Evolutionary conservation across 1,139 yeast genomes (phyloP), one percentile per base, ranked within the genome.

Genomic region (Taiozyma sp.): DNA sequence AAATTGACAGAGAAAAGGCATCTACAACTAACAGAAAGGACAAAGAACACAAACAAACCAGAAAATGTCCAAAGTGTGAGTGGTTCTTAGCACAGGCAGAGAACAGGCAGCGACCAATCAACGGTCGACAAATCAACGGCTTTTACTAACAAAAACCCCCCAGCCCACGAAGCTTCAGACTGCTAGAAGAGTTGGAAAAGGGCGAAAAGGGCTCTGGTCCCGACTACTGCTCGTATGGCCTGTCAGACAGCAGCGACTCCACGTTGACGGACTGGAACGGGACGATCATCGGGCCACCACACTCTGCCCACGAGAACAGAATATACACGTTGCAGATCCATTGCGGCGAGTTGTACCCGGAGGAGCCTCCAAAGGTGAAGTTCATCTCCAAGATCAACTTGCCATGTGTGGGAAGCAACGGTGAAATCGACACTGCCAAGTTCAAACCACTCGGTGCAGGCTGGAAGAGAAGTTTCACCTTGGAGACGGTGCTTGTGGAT

Each of bases 151-250:
- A 35, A 26, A 8, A 28, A 28, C 4, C 11, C 30, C 30, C 4
- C 56, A 88, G 96, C 45, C 98, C 98, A 58, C 82, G 98, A 70
- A 90, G 90, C 68, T 93, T 93, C 70, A 88, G 95, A 65, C 79
- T 93, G 46, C 77, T 93, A 57, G 99, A 93, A 72, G 99, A 93
- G 71, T 77, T 95, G 58, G 99, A 95, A 68, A 93, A 91, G 65
- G 99, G 99, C 48, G 99, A 95, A 67, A 95, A 95, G 68, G 99
- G 99, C 16, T 76, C 88, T 49, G 98, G 99, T 30, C 95, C 97
- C 37, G 98, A 95, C 68, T 87, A 96, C 26, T 91, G 96, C 67
- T 91, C 98, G 22, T 89, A 91, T 62, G 98, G 98, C 0, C 76
- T 91, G 49, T 82, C 89, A 41, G 91, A 87, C 63, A 84, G 87